Base-by-base conservation (phyloP, 1,284 basidiomycete species). In the Anthracocystis panici-leucophaei region DNA sequence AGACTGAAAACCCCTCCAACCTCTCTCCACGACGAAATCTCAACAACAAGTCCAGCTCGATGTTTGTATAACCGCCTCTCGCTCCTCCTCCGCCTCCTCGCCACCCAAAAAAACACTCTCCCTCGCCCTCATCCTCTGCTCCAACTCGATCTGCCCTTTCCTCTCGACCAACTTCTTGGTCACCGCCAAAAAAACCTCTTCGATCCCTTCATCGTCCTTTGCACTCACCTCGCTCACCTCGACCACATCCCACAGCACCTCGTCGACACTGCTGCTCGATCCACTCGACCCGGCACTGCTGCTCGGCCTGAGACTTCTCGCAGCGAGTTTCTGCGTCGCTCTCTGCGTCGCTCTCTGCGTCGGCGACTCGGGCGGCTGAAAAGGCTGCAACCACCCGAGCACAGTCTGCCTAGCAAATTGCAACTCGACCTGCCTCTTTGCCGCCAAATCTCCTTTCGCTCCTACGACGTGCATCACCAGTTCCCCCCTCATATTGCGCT, bases 391-490 rank as follows among this genome's bases (percentile, higher is more conserved):
- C 83, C 84, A 85, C 16, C 70, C 53, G 0, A 76, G 54, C 14
- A 86, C 75, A 10, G 73, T 68, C 1, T 67, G 88, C 16, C 92
- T 90, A 51, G 93, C 93, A 66, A 91, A 89, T 85, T 93, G 92
- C 51, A 91, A 87, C 10, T 92, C 91, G 65, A 95, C 91, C 20
- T 78, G 72, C 16, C 85, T 62, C 18, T 52, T 27, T 9, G 31
- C 35, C 21, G 70, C 73, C 51, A 95, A 88, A 87, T 95, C 94
- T 75, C 91, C 90, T 86, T 96, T 96, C 67, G 93, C 90, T 66
- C 93, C 93, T 74, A 95, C 93, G 75, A 96, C 93, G 86, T 94
- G 94, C 79, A 95, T 94, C 83, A 95, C 91, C 60, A 95, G 88
- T 81, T 86, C 78, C 89, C 89, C 59, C 89, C 88, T 83, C 92